phyloP scores from a whole-genome alignment of 768 basidiomycete species.

The Tylopilus vinaceipallidus region DNA sequence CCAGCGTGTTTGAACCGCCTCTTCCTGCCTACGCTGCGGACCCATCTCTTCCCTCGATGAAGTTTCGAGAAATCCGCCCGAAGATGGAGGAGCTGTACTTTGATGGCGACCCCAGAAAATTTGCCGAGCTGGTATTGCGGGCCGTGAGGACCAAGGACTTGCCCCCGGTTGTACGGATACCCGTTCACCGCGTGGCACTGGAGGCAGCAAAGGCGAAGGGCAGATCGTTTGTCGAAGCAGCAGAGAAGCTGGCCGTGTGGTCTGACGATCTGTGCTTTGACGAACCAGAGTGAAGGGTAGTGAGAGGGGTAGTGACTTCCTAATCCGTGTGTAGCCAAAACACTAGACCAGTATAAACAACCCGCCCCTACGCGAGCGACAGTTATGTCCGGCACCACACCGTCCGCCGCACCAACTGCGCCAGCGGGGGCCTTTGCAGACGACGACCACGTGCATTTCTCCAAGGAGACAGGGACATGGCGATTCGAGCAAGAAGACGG shows the following conservation, averaged over 20 bases:
- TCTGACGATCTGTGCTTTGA: no score
- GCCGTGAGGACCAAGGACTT: conserved; percentile 15
- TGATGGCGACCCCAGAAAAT: conserved; percentile 25
- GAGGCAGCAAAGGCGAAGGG: conserved; percentile 22
- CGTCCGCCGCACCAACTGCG: conserved; percentile 48
- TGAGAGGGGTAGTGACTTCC: no score
- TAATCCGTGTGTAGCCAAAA: no score
- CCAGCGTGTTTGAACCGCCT: conserved; percentile 9
- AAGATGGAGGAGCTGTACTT: conserved; percentile 15
- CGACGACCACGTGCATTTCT: conserved; percentile 83
- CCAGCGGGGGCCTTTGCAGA: conserved; percentile 63
- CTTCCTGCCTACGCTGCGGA: conserved; percentile 21
- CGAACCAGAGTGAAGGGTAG: no score
- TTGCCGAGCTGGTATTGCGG: conserved; percentile 18
- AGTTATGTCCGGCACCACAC: no score
- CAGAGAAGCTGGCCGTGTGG: conserved; percentile 22
- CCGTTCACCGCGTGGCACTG: conserved; percentile 25
- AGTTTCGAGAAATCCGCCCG: conserved; percentile 20
- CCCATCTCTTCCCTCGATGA: conserved; percentile 25
- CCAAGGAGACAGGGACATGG: conserved; percentile 75
- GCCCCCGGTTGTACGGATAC: conserved; percentile 18
- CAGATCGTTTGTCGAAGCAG: conserved; percentile 16
- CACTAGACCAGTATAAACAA: no score
- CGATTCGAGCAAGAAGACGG: conserved; percentile 88
- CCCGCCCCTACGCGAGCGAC: no score